phyloP scores from a whole-genome alignment of 306 rosid genomes.

The Cucumis cinereus region DNA sequence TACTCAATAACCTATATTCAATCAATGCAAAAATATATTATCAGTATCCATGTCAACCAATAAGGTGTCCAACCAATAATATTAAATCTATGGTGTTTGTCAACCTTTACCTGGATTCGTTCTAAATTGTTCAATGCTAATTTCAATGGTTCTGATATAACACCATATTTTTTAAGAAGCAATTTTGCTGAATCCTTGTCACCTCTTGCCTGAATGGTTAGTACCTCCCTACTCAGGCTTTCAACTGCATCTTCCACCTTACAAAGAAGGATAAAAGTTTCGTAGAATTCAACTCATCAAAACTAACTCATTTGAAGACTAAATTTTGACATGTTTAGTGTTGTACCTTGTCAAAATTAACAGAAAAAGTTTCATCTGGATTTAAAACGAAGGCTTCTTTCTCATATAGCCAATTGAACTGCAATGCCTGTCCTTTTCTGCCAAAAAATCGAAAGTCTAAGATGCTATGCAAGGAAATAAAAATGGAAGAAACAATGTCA shows the following conservation, averaged over 20 bases:
- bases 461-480: slow-evolving; percentile 13
- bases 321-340: neutral
- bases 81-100: no score
- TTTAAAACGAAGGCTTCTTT: slow-evolving; percentile 66
- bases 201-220: slow-evolving; percentile 84
- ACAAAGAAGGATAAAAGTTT: neutral
- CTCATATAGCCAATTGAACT: slow-evolving; percentile 83
- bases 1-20: neutral
- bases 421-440: slow-evolving; percentile 96
- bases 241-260: slow-evolving; percentile 83
- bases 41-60: no score
- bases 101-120: slow-evolving; percentile 45
- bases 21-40: neutral
- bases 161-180: slow-evolving; percentile 51
- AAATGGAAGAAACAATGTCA: slow-evolving; percentile 4
- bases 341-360: slow-evolving; percentile 72
- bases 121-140: slow-evolving; percentile 58
- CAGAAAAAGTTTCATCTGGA: slow-evolving; percentile 49
- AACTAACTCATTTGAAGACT: neutral
- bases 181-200: slow-evolving; percentile 70
- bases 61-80: neutral
- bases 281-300: neutral
- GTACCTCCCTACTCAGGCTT: slow-evolving; percentile 73
- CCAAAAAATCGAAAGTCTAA: slow-evolving; percentile 11
- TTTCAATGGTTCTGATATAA: slow-evolving; percentile 48